Base-by-base conservation (phyloP, 2,329 filamentous ascomycete species). In the Penicillium sp. region DNA sequence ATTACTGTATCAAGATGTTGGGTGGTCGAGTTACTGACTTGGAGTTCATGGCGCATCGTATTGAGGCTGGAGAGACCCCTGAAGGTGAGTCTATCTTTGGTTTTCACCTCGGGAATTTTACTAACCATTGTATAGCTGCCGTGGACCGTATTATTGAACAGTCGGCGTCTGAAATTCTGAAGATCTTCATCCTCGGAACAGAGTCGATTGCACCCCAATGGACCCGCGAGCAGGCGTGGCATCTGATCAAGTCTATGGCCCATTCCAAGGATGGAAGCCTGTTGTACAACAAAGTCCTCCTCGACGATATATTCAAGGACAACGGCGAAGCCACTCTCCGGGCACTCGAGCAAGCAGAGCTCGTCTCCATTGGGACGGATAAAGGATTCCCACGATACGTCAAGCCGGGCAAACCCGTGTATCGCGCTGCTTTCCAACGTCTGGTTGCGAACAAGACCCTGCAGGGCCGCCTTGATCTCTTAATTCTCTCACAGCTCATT, bases 1-100 rank as follows among this genome's bases (percentile, higher is more conserved):
- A 97, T 68, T 82, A 82, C 29, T 93, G 90, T 65, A 96, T 97
- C 63, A 83, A 87, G 29, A 83, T 87, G 0, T 83, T 99, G 1
- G 94, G 94, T 23, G 94, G 94, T 2, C 90, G 94, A 4, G 82
- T 99, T n/a, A 96, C 92, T 0, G 94, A 99, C 70, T 86, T 99
- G 21, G 93, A 97, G 71, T 96, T 94, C 70, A 85, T 99, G 43
- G 89, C 93, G n/a, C 86, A 93, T 36, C 85, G 94, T 19, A 89
- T 99, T 66, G 91, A 91, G 75, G 86, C 89, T 0, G 93, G 94
- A 17, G 92, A 97, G 73, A 89, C 83, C 2, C 94, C 94, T 0
- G 83, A 82, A 62, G 83, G 78, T 78, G 66, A n/a, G 61, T 60
- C 25, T n/a, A 21, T 12, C 4, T 6, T n/a, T 17, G 29, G 5